Conservation (phyloP, 805 yeast species). For the Saccharomycopsis fibuligera region DNA sequence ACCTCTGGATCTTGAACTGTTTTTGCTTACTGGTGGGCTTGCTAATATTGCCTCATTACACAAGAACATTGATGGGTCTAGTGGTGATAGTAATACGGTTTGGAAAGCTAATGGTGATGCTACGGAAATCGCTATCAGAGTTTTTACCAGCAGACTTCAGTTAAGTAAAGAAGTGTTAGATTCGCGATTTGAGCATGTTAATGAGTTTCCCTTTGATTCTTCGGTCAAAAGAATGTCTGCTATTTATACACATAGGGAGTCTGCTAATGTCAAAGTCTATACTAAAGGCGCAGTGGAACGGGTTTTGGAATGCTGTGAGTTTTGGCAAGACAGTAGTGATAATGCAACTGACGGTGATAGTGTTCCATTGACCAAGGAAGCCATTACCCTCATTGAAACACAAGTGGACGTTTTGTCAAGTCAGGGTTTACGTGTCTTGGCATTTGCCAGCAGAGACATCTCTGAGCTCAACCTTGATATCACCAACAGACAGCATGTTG, state of each 20-base stretch:
- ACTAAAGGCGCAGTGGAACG: slow-evolving; percentile 79
- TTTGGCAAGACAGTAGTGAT: slow-evolving; percentile 28
- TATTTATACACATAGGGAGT: slow-evolving; percentile 36
- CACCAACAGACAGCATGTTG: slow-evolving; percentile 40
- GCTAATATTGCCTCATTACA: slow-evolving; percentile 74
- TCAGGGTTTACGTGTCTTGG: slow-evolving; percentile 67
- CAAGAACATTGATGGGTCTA: slow-evolving; percentile 36
- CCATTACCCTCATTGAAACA: slow-evolving; percentile 38
- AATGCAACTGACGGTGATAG: slow-evolving; percentile 25
- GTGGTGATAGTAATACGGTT: slow-evolving; percentile 34
- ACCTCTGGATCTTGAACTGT: slow-evolving; percentile 33
- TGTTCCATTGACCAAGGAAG: slow-evolving; percentile 35
- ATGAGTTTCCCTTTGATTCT: slow-evolving; percentile 72
- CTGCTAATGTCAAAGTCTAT: slow-evolving; percentile 31
- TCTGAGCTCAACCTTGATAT: slow-evolving; percentile 26
- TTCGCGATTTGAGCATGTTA: slow-evolving; percentile 39
- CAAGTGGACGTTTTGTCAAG: slow-evolving; percentile 55
- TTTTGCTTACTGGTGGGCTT: slow-evolving; percentile 62
- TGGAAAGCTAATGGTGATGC: slow-evolving; percentile 90
- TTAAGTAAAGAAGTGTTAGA: slow-evolving; percentile 40
- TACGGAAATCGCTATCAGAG: slow-evolving; percentile 84
- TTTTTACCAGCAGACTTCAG: slow-evolving; percentile 55
- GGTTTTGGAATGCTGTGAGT: slow-evolving; percentile 54
- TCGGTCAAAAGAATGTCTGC: slow-evolving; percentile 69
- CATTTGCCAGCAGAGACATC: slow-evolving; percentile 48